Base-by-base conservation (phyloP, 202 grass and related monocot genomes). In the Bolboschoenoplectus hybrid region DNA sequence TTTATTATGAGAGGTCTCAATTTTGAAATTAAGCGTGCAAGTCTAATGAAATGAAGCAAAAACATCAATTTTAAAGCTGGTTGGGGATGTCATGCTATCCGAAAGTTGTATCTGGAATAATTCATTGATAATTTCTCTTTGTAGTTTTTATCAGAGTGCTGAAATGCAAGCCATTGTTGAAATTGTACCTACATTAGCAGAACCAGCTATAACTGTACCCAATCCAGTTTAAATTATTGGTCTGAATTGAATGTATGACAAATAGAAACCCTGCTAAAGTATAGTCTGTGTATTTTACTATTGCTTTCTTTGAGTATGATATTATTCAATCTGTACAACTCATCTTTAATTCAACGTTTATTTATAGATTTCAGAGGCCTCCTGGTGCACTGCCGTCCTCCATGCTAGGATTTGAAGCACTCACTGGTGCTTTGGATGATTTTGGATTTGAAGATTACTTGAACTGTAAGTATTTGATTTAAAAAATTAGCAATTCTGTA, bases 401-500 rank as follows among this genome's bases (percentile, higher is more conserved):
- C 55, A 89, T 95, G 93, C 88, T 97, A 70, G 95, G 95, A 78
- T 92, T 92, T 78, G 93, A 97, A 85, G 92, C 89, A 64, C 84
- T 97, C 52, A 97, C 95, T n/a, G 95, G 95, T 92, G 84, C 89
- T 82, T 86, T 97, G 85, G 95, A 97, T 84, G 93, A 94, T 89
- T 97, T 97, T 87, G 95, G 91, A 32, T 93, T 97, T 84, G 95
- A 97, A 85, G 95, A 97, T 89, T 97, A 97, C 85, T 88, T 97
- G 69, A 97, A 97, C 76, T 53, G 95, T 97, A 97, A 84, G 75
- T 45, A 26, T 52, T 67, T 62, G 9, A 51, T 11, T 50, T 79
- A 35, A 41, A 19, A 47, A 80, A 68, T 52, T 61, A 12, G 16
- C 55, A 20, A 19, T 80, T 43, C 3, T 61, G 53, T 61, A 38